Conservation (phyloP, 345 rosid species). For the Iberis pinnata region DNA sequence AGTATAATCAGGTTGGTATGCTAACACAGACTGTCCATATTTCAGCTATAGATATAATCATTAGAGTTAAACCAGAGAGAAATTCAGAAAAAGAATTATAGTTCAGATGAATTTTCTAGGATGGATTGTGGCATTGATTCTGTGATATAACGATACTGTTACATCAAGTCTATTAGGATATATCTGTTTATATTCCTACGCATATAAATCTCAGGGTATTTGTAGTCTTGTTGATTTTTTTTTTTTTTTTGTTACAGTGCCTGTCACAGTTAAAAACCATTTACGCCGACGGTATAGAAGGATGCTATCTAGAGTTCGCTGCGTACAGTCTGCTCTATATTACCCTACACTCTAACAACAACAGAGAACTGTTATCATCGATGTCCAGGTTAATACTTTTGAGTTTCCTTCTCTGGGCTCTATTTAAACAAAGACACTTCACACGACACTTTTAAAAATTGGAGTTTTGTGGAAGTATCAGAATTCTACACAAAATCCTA, state of each 20-base stretch:
- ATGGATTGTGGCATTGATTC: too few species aligned
- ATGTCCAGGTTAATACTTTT: constrained; percentile 73
- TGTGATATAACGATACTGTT: too few species aligned
- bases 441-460: too few species aligned
- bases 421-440: neutral
- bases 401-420: constrained; percentile 6
- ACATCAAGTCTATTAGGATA: too few species aligned
- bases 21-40: constrained; percentile 14
- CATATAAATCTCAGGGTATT: too few species aligned
- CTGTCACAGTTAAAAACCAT: constrained; percentile 88
- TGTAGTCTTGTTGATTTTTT: constrained; percentile 21
- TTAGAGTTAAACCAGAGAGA: too few species aligned
- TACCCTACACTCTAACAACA: constrained; percentile 79
- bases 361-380: constrained; percentile 72
- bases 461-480: too few species aligned
- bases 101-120: too few species aligned
- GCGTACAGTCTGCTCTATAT: constrained; percentile 86
- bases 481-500: too few species aligned
- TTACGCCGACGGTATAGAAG: constrained; percentile 88
- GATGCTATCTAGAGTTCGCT: constrained; percentile 85
- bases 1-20: constrained; percentile 87
- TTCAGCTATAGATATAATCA: too few species aligned
- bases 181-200: too few species aligned
- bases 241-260: constrained; percentile 51
- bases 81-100: too few species aligned